Evolutionary conservation across 768 basidiomycete genomes (phyloP).

Genomic region (Cytidiella melzeri): DNA sequence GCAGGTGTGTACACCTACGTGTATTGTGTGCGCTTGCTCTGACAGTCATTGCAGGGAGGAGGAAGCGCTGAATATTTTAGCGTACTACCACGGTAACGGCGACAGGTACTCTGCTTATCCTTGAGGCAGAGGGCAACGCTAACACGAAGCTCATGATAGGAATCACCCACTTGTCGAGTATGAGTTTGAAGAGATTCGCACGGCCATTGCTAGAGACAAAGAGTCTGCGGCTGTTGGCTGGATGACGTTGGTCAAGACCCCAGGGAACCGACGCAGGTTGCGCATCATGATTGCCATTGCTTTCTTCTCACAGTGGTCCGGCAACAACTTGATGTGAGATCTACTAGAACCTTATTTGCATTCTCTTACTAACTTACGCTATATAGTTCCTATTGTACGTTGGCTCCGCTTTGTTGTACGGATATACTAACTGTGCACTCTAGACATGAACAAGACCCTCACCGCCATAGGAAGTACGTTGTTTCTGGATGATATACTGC

Average conservation of each 20-base stretch:
- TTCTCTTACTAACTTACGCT: neutral
- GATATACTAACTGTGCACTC: too few species aligned
- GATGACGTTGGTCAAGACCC: conserved; percentile 41
- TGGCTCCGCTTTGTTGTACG: too few species aligned
- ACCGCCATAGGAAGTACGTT: conserved; percentile 39
- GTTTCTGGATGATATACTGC: too few species aligned
- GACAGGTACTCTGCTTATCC: conserved; percentile 19
- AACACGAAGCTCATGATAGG: too few species aligned
- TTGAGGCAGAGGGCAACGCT: too few species aligned
- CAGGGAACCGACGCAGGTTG: conserved; percentile 49
- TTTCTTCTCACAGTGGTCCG: conserved; percentile 63
- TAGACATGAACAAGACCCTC: conserved; percentile 49
- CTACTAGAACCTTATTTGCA: neutral
- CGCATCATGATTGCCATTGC: conserved; percentile 52
- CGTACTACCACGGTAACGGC: conserved; percentile 37
- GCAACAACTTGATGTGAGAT: conserved; percentile 44
- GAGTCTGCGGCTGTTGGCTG: conserved; percentile 38
- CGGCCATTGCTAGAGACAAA: conserved; percentile 40
- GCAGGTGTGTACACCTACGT: conserved; percentile 17
- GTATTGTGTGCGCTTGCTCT: neutral
- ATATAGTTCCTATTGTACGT: conserved; percentile 25
- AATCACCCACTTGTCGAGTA: conserved; percentile 52
- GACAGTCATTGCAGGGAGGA: conserved; percentile 19
- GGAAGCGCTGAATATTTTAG: conserved; percentile 30
- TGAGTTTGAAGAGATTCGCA: conserved; percentile 62